A percentile compares a stretch with the other conserved stretches of the same genome.
Evolutionary conservation across 2,329 filamentous ascomycete species (phyloP).

Genomic region (Nannizziopsis barbatae): DNA sequence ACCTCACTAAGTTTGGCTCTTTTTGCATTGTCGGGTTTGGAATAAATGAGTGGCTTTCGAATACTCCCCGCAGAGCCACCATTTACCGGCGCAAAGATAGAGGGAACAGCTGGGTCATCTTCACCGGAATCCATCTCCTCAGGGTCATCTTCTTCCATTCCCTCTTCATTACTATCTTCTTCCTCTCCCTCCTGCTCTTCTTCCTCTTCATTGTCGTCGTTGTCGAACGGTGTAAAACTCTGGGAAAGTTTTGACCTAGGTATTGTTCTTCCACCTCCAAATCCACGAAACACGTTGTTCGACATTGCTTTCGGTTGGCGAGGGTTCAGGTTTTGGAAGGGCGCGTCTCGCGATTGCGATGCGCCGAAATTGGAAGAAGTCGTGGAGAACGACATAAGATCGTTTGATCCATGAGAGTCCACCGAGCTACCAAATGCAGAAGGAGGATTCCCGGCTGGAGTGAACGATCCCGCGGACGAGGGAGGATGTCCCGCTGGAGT

Average conservation of each 20-base stretch:
- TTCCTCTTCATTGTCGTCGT: slow-evolving; percentile 22
- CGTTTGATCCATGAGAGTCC: slow-evolving; percentile 27
- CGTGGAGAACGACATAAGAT: slow-evolving; percentile 30
- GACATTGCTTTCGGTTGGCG: slow-evolving; percentile 19
- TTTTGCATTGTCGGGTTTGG: slow-evolving; percentile 34
- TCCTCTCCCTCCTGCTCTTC: slow-evolving; percentile 20
- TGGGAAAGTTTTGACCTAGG: slow-evolving; percentile 7
- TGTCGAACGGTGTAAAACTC: slow-evolving; percentile 8
- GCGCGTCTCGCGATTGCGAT: slow-evolving; percentile 17
- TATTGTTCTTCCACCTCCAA: slow-evolving; percentile 5
- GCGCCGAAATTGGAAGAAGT: slow-evolving; percentile 25
- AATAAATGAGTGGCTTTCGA: slow-evolving; percentile 31
- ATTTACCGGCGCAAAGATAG: background rate
- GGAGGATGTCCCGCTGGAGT: slow-evolving; percentile 49
- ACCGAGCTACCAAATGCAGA: slow-evolving; percentile 42
- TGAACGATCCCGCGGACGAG: slow-evolving; percentile 44
- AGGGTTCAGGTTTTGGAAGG: slow-evolving; percentile 4
- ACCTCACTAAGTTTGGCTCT: slow-evolving; percentile 33
- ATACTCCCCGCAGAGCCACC: slow-evolving; percentile 5
- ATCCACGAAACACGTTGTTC: slow-evolving; percentile 11
- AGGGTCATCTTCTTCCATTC: slow-evolving; percentile 21
- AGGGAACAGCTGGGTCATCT: background rate
- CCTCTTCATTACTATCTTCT: slow-evolving; percentile 27
- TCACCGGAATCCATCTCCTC: background rate
- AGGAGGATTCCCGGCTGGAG: slow-evolving; percentile 42